phyloP scores from a whole-genome alignment of 129 eudicot genomes.

The Arctium minus region DNA sequence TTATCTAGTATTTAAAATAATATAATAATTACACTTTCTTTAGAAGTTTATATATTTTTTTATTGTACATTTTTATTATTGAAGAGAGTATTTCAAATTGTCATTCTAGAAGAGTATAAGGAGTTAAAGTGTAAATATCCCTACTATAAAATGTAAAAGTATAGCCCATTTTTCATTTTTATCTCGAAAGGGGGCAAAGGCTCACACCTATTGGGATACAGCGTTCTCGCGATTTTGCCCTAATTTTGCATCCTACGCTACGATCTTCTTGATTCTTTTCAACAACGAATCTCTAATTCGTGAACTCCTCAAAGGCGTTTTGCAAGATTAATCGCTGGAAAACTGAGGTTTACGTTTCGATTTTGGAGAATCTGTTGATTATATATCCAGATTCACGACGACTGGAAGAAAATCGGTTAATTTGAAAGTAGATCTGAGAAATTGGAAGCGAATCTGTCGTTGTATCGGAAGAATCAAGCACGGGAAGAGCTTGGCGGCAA shows the following conservation, averaged over 20 bases:
- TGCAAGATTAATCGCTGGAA: neutral
- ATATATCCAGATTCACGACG: slow-evolving; percentile 10
- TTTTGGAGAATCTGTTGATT: slow-evolving; percentile 10
- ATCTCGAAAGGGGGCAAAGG: neutral
- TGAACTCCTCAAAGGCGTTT: slow-evolving; percentile 7
- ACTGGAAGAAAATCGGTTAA: neutral
- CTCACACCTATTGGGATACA: slow-evolving; percentile 1
- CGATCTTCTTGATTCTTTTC: neutral
- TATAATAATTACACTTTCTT: too few relatives aligned
- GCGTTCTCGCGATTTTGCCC: slow-evolving; percentile 24
- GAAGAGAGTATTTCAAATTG: neutral
- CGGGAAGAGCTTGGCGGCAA: slow-evolving; percentile 24
- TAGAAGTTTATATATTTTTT: too few relatives aligned
- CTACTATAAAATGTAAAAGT: neutral
- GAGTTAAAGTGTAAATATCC: neutral
- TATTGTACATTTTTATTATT: too few relatives aligned
- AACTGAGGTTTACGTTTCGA: neutral
- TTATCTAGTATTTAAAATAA: too few relatives aligned
- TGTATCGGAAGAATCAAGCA: slow-evolving; percentile 31
- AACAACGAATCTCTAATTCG: slow-evolving; percentile 2
- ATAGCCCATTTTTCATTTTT: slow-evolving; percentile 12
- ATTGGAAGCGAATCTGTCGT: neutral
- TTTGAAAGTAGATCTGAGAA: slow-evolving; percentile 20
- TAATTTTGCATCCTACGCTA: neutral
- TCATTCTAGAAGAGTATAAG: neutral